A percentile compares a stretch with the other conserved stretches of the same genome.
phyloP scores from a whole-genome alignment of 148 eudicot species.

The Cornus kousa region DNA sequence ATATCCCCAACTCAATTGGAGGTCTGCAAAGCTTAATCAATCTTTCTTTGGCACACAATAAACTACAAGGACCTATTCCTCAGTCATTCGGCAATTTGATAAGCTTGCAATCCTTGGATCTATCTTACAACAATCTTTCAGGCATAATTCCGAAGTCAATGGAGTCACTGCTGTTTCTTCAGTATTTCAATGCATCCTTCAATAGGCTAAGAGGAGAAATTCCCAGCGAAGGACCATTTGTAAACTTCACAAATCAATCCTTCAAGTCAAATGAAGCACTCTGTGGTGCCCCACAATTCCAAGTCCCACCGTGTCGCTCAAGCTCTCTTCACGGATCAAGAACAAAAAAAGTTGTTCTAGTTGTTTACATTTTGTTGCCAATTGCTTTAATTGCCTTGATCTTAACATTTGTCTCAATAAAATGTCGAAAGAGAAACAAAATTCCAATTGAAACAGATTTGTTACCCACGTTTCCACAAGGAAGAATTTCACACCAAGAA shows the following conservation, averaged over 20 bases:
- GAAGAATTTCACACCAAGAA: slow-evolving; percentile 13
- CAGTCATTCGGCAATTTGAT: slow-evolving; percentile 5
- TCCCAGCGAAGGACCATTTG: too few species aligned
- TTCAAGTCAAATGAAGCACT: slow-evolving; percentile 11
- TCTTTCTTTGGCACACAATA: slow-evolving; percentile 5
- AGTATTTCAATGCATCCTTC: not conserved
- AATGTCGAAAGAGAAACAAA: not conserved
- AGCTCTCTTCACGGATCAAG: not conserved
- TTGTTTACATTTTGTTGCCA: not conserved
- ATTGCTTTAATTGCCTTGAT: not conserved
- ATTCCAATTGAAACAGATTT: not conserved
- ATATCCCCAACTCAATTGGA: slow-evolving; percentile 5
- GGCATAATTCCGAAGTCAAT: not conserved
- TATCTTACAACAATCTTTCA: slow-evolving; percentile 13
- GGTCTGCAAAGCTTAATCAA: not conserved
- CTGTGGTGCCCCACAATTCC: slow-evolving; percentile 17
- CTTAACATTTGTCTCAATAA: not conserved
- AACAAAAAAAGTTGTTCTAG: not conserved
- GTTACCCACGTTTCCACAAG: not conserved
- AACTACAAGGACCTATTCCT: slow-evolving; percentile 16
- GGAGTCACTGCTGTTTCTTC: slow-evolving; percentile 5
- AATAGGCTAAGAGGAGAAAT: too few species aligned
- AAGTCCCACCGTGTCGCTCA: slow-evolving; percentile 3
- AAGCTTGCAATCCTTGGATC: slow-evolving; percentile 16
- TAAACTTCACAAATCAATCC: not conserved